Conservation (phyloP, 345 rosid species). For the Populus davidiana region DNA sequence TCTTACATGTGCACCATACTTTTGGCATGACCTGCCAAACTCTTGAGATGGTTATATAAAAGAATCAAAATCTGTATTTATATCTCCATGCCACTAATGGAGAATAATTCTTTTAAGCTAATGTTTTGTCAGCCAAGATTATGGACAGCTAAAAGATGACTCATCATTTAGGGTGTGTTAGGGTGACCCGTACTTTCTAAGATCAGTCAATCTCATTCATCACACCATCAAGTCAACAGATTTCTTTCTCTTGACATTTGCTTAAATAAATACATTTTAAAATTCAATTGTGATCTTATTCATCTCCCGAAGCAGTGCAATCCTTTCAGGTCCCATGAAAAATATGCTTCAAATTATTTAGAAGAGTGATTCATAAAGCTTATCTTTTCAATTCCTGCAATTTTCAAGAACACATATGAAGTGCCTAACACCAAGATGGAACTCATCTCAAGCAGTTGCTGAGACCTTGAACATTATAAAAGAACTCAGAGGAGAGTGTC, state of each 20-base stretch:
- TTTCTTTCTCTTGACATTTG: not conserved
- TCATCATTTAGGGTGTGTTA: not conserved
- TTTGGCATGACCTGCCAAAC: slow-evolving; percentile 25
- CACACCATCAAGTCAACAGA: not conserved
- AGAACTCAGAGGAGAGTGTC: not conserved
- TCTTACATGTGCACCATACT: slow-evolving; percentile 13
- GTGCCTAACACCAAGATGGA: not conserved
- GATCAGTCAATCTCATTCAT: not conserved
- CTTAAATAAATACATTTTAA: not conserved
- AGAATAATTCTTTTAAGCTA: slow-evolving; percentile 7
- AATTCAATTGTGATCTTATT: not conserved
- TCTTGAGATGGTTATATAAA: slow-evolving; percentile 9
- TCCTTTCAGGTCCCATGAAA: not conserved
- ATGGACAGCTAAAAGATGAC: not conserved
- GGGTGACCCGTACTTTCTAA: not conserved
- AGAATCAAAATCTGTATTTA: slow-evolving; percentile 4
- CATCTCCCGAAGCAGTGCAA: not conserved
- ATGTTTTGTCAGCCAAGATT: not conserved
- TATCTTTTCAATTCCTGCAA: not conserved
- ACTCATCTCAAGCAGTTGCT: not conserved
- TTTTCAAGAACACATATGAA: not conserved
- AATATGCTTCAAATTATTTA: not conserved
- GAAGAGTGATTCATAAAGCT: not conserved
- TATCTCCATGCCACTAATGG: slow-evolving; percentile 18
- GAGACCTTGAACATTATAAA: not conserved